phyloP scores from a whole-genome alignment of 306 rosid species.

The Sphenostylis stenocarpa region DNA sequence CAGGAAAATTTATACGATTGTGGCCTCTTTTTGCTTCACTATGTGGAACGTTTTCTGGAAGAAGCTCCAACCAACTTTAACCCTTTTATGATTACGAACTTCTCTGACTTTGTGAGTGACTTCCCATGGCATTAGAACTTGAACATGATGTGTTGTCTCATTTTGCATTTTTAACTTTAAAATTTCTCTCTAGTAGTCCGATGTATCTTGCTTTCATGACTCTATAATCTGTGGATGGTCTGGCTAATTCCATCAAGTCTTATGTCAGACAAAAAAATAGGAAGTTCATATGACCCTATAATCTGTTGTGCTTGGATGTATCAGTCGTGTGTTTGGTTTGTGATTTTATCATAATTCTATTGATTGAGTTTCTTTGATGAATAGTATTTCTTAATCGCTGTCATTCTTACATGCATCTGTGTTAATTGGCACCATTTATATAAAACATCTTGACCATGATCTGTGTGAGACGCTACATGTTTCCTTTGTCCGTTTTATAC shows the following conservation, averaged over 20 bases:
- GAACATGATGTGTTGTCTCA: slow-evolving; percentile 7
- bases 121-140: slow-evolving; percentile 18
- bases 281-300: not conserved
- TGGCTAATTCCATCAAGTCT: slow-evolving; percentile 16
- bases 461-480: not conserved
- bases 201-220: slow-evolving; percentile 21
- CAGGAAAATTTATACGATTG: slow-evolving; percentile 78
- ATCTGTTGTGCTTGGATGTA: not conserved
- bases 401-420: not conserved
- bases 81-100: slow-evolving; percentile 53
- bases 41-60: slow-evolving; percentile 66
- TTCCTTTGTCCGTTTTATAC: not conserved
- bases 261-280: not conserved
- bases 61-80: slow-evolving; percentile 64
- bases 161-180: slow-evolving; percentile 1
- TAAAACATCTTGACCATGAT: not conserved
- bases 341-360: not conserved
- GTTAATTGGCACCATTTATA: not conserved
- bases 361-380: not conserved
- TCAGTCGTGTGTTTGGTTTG: not conserved
- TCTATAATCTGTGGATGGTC: not conserved
- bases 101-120: slow-evolving; percentile 66
- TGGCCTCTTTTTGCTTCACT: slow-evolving; percentile 85
- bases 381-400: not conserved
- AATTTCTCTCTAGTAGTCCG: not conserved